These are phyloP conservation scores for Scheffersomyces illinoinensis DNA, from an alignment of 1,139 yeast genomes.

Conservation along the genomic window DNA sequence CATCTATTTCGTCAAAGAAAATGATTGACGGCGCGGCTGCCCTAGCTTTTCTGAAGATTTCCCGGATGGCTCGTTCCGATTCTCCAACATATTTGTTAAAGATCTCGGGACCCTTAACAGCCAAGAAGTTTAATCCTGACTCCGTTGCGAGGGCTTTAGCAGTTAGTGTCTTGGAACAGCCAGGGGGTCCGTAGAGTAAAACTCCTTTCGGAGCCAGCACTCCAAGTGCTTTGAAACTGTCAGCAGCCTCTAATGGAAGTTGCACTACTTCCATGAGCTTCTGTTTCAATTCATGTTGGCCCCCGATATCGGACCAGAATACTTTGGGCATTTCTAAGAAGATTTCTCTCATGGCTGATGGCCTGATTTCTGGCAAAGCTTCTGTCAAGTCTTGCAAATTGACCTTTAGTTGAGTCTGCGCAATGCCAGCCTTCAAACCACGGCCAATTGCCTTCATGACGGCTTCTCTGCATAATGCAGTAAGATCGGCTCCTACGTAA, in stretches of 20 bases:
- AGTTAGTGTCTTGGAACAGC: constrained; percentile 90
- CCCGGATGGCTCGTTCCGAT: constrained; percentile 85
- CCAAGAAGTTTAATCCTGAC: constrained; percentile 87
- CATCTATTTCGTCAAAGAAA: constrained; percentile 95
- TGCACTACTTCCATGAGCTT: constrained; percentile 88
- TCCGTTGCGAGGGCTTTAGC: constrained; percentile 96
- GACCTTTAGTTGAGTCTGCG: constrained; percentile 29
- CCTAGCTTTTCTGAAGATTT: constrained; percentile 86
- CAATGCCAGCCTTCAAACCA: constrained; percentile 34
- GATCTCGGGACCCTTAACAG: constrained; percentile 94
- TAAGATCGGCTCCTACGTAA: constrained; percentile 84
- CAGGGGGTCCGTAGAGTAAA: constrained; percentile 91
- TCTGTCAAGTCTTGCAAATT: constrained; percentile 55
- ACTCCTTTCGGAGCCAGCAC: constrained; percentile 92
- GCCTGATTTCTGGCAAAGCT: constrained; percentile 78
- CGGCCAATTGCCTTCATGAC: constrained; percentile 80
- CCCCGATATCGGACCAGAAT: constrained; percentile 93
- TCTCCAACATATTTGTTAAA: constrained; percentile 95
- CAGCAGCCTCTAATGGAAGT: constrained; percentile 83
- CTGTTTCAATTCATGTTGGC: constrained; percentile 79
- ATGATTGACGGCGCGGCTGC: constrained; percentile 92
- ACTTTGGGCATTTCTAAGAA: constrained; percentile 93
- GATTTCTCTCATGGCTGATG: constrained; percentile 96
- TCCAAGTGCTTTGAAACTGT: constrained; percentile 73
- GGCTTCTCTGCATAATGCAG: constrained; percentile 84